A percentile compares a stretch with the other conserved stretches of the same genome.
Evolutionary conservation across 1,139 yeast genomes (phyloP).

Genomic region (Scheffersomyces insectosa): DNA sequence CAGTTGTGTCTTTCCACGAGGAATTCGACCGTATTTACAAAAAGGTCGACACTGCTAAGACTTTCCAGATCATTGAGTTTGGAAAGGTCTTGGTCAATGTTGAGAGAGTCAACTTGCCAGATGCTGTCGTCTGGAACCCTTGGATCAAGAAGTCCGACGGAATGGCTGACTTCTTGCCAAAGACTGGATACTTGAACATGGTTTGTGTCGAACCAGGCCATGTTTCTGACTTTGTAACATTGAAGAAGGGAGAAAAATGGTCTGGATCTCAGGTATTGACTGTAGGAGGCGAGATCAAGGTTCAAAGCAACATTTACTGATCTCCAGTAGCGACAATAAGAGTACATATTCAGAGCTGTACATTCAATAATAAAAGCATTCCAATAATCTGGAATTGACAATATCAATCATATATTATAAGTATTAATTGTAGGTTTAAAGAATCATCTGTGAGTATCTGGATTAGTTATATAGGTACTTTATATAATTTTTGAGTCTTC

Average conservation of each 20-base stretch:
- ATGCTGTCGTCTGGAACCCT: constrained; percentile 97
- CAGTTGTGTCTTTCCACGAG: constrained; percentile 69
- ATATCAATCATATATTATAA: too few relatives aligned
- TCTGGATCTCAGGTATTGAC: constrained; percentile 38
- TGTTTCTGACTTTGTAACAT: constrained; percentile 64
- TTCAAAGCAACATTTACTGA: constrained; percentile 43
- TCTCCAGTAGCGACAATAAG: background rate
- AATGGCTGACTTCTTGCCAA: constrained; percentile 88
- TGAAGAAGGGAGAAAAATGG: constrained; percentile 75
- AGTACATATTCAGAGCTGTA: background rate
- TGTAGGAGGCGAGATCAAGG: constrained; percentile 46
- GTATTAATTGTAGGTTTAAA: too few relatives aligned
- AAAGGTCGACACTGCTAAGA: constrained; percentile 53
- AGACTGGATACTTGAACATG: constrained; percentile 80
- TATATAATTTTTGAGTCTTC: too few relatives aligned
- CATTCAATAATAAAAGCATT: too few relatives aligned
- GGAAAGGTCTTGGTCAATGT: constrained; percentile 72
- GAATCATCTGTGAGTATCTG: too few relatives aligned
- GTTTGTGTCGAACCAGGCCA: constrained; percentile 93
- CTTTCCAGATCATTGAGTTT: constrained; percentile 63
- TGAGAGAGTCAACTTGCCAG: constrained; percentile 68
- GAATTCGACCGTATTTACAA: constrained; percentile 87
- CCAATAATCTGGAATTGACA: too few relatives aligned
- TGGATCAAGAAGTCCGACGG: constrained; percentile 80
- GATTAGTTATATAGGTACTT: too few relatives aligned